Conservation (phyloP, 495 filamentous ascomycete species). For the Staphylotrichum longicolle region DNA sequence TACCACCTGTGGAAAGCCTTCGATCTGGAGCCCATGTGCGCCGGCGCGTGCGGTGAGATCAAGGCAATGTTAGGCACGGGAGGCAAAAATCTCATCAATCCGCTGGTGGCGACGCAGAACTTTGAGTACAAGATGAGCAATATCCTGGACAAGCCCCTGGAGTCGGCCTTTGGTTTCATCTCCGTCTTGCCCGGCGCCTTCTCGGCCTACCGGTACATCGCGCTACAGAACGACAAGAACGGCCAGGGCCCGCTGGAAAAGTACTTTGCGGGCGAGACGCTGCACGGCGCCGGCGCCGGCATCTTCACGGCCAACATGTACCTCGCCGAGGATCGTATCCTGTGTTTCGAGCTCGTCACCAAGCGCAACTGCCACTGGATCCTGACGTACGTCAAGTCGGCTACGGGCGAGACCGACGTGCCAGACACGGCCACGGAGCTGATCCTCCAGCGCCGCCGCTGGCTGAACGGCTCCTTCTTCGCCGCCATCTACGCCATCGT, state of each 20-base stretch:
- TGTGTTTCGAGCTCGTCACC: constrained; percentile 97
- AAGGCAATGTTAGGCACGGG: constrained; percentile 93
- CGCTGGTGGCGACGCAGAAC: constrained; percentile 93
- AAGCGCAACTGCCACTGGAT: constrained; percentile 98
- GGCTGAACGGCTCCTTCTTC: constrained; percentile 99
- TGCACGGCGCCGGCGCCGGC: constrained; percentile 90
- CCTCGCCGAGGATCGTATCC: constrained; percentile 96
- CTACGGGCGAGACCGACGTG: constrained; percentile 97
- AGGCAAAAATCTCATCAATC: constrained; percentile 87
- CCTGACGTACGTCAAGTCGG: constrained; percentile 94
- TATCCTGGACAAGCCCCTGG: constrained; percentile 96
- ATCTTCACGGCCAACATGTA: constrained; percentile 99
- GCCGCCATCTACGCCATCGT: constrained; percentile 93
- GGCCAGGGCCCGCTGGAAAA: constrained; percentile 91
- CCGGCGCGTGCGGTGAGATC: constrained; percentile 97
- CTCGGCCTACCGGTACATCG: constrained; percentile 92
- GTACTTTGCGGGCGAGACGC: constrained; percentile 96
- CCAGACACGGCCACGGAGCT: constrained; percentile 91
- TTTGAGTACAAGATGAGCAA: constrained; percentile 99
- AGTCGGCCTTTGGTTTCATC: constrained; percentile 98
- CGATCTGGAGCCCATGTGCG: constrained; percentile 95
- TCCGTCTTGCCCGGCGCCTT: constrained; percentile 96
- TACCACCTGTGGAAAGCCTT: constrained; percentile 99
- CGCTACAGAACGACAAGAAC: constrained; percentile 93
- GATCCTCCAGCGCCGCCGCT: constrained; percentile 92